A percentile compares a stretch with the other conserved stretches of the same genome.
Evolutionary conservation across 2,329 filamentous ascomycete species (phyloP).

Genomic region (Venturia carpophila): DNA sequence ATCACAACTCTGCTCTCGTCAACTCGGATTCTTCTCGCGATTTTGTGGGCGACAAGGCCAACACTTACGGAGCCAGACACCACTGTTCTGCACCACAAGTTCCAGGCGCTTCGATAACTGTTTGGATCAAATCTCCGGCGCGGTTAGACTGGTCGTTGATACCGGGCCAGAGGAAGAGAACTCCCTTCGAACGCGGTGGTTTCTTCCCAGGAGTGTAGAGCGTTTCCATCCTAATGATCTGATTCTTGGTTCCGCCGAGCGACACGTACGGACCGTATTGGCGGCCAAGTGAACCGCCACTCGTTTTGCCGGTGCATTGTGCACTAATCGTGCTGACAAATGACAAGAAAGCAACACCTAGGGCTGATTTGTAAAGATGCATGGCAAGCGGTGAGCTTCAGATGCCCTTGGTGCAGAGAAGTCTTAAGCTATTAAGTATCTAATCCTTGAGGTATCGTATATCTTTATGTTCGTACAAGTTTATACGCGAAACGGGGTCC

Average conservation of each 20-base stretch:
- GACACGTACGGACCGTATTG: background rate
- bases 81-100: background rate
- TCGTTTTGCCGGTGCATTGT: background rate
- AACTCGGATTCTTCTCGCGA: background rate
- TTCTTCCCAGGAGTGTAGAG: constrained; percentile 7
- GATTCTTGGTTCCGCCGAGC: background rate
- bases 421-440: no score
- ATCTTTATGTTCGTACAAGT: no score
- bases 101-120: background rate
- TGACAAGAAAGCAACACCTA: background rate
- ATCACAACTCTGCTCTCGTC: constrained; percentile 1
- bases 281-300: background rate
- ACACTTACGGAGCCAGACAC: background rate
- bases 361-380: background rate
- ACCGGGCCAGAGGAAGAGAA: constrained; percentile 8
- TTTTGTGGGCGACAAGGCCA: no score
- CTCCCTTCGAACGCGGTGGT: background rate
- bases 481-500: no score
- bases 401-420: no score
- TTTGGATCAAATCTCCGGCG: background rate
- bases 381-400: background rate
- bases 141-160: background rate
- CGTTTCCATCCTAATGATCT: constrained; percentile 8
- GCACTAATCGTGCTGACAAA: background rate
- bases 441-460: no score